These are phyloP conservation scores for Syzygium aromaticum DNA, from an alignment of 345 rosid species.

Conservation along the genomic window DNA sequence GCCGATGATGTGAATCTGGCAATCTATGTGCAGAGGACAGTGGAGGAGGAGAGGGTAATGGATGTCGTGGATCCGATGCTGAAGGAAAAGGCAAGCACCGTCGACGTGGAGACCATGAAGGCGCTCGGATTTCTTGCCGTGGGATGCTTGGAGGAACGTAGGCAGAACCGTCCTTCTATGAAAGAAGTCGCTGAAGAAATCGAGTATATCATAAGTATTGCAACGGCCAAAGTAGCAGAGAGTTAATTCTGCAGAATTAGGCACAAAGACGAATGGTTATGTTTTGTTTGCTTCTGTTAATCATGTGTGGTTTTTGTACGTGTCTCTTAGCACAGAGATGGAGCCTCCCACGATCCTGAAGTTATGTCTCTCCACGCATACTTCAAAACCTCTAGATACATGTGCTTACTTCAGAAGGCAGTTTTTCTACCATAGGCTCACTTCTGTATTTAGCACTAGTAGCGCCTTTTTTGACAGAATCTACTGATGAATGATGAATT, in stretches of 20 bases:
- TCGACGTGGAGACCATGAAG: conserved; percentile 43
- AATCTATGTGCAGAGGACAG: conserved; percentile 23
- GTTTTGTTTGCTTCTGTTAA: background rate
- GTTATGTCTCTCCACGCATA: background rate
- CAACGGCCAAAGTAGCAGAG: background rate
- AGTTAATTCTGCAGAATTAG: background rate
- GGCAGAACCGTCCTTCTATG: conserved; percentile 62
- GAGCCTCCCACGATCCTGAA: background rate
- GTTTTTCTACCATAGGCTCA: background rate
- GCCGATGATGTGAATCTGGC: conserved; percentile 40
- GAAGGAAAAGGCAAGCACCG: conserved; percentile 10
- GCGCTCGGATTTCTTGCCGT: conserved; percentile 34
- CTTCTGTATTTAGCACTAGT: background rate
- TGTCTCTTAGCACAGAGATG: background rate
- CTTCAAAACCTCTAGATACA: background rate
- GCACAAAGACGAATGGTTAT: background rate
- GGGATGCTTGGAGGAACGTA: conserved; percentile 45
- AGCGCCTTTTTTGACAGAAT: background rate
- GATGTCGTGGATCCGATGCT: conserved; percentile 25
- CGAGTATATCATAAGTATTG: conserved; percentile 30
- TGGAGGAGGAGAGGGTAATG: conserved; percentile 28
- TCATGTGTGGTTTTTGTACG: background rate
- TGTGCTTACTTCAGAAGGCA: background rate
- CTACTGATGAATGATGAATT: too few species aligned
- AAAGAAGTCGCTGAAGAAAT: conserved; percentile 49